Base-by-base conservation (phyloP, 805 yeast genomes). In the Ogataea siamensis region DNA sequence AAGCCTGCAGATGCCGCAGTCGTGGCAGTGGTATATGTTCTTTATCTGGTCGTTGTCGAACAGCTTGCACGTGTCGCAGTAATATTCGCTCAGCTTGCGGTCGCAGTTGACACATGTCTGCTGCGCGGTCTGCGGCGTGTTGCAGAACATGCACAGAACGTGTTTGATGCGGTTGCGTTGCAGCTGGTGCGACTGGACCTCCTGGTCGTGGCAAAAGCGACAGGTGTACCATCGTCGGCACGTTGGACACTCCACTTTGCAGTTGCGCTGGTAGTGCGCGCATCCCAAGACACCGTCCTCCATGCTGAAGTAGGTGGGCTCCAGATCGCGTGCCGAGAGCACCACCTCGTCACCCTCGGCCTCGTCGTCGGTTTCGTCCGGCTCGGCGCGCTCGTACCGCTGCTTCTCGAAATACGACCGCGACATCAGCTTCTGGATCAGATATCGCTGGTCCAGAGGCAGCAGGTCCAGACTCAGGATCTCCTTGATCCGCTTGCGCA, bases 1-100 rank as follows among this genome's bases (percentile, higher is more conserved):
- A 7, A 91, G 67, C 10, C 97, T 73, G 58, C 98, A 89, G 38
- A 91, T 87, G 0, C 95, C 96, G 66, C 98, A 89, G 50, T 81
- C 84, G 50, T 80, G 86, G 60, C 98, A 89, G 58, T 89, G 98
- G 55, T 88, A 89, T 16, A 89, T 88, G 45, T 83, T 83, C 54
- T 87, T 87, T 28, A 71, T 65, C 7, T 76, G 67, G 55, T 87
- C 93, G 55, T 83, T 82, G 57, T 88, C 96, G 68, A 83, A 91
- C 17, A 89, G 69, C 43, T 78, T 81, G 65, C 98, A 89, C 34
- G 68, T 74, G 5, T 66, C 68, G 61, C 98, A 89, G 56, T 75
- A 87, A 58, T 91, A 88, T 39, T 73, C 66, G 24, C 95, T 87
- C 57, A 89, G 70, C 34, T 74, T 75, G 32, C 63, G 67, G 29